Conservation (phyloP, 2,329 filamentous ascomycete genomes). For the Neonectria neomacrospora region DNA sequence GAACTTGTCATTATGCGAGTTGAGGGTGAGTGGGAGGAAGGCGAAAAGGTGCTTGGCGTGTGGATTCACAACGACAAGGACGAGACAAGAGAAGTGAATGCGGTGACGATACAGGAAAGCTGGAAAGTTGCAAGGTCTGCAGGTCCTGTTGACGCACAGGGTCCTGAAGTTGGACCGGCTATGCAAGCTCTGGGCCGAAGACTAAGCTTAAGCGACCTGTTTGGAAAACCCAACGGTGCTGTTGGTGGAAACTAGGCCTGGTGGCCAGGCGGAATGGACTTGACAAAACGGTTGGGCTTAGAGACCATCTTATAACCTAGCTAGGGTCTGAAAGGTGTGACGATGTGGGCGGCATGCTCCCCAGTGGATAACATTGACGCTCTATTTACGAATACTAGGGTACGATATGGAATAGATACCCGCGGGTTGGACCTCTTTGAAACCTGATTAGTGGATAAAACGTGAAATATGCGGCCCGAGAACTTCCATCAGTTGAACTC, state of each 20-base stretch:
- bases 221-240: slow-evolving; percentile 48
- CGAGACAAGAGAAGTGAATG: slow-evolving; percentile 56
- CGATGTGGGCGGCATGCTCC: neutral
- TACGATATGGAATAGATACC: neutral
- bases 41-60: slow-evolving; percentile 60
- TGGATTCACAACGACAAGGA: slow-evolving; percentile 65
- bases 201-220: slow-evolving; percentile 59
- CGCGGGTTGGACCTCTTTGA: neutral
- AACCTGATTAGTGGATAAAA: neutral
- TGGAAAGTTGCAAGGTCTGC: slow-evolving; percentile 54
- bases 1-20: slow-evolving; percentile 64
- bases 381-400: neutral
- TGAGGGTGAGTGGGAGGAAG: slow-evolving; percentile 49
- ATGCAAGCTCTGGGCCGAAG: slow-evolving; percentile 58
- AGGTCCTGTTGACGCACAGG: slow-evolving; percentile 44
- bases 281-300: neutral
- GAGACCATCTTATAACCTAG: neutral
- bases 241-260: slow-evolving; percentile 35
- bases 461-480: neutral
- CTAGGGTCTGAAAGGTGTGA: neutral
- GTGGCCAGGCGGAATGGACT: neutral
- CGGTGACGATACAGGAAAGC: slow-evolving; percentile 55
- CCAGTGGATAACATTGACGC: neutral
- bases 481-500: neutral
- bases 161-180: slow-evolving; percentile 53